Percentiles rank a stretch among this genome's conserved stretches.
Conservation (phyloP, 257 asterid genomes). For the Hygrophila difformis region DNA sequence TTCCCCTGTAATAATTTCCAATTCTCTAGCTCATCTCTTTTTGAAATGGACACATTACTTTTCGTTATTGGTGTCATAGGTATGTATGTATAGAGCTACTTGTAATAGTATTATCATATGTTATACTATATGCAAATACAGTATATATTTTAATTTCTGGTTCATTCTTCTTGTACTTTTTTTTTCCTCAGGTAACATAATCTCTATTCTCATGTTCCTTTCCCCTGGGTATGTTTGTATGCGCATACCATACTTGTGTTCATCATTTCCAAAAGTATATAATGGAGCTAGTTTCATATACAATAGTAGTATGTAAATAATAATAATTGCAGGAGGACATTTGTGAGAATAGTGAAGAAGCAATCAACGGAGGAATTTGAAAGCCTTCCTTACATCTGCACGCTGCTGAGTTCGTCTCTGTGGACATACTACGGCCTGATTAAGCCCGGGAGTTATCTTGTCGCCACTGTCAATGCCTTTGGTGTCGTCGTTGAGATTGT, state of each 20-base stretch:
- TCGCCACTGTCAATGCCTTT: constrained; percentile 61
- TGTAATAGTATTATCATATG: too few relatives aligned
- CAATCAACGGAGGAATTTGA: constrained; percentile 59
- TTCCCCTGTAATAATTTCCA: too few relatives aligned
- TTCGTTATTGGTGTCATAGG: constrained; percentile 47
- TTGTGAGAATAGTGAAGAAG: constrained; percentile 46
- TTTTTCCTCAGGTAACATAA: constrained; percentile 43
- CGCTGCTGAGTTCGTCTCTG: constrained; percentile 36
- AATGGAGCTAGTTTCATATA: too few relatives aligned
- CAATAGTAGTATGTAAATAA: background rate
- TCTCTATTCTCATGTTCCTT: constrained; percentile 64
- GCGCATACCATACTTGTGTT: too few relatives aligned
- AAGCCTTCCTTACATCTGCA: constrained; percentile 62
- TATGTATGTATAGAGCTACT: constrained; percentile 18
- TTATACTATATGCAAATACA: too few relatives aligned
- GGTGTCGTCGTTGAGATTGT: constrained; percentile 41
- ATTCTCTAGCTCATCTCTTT: too few relatives aligned
- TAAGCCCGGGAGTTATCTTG: constrained; percentile 56
- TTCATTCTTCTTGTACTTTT: background rate
- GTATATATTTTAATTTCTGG: background rate
- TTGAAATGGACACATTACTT: constrained; percentile 39
- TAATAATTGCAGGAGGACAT: constrained; percentile 44
- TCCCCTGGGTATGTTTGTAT: constrained; percentile 52
- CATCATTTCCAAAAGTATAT: too few relatives aligned
- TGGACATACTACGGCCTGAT: constrained; percentile 68